Base-by-base conservation (phyloP, 345 rosid species). In the Combretum micranthum region DNA sequence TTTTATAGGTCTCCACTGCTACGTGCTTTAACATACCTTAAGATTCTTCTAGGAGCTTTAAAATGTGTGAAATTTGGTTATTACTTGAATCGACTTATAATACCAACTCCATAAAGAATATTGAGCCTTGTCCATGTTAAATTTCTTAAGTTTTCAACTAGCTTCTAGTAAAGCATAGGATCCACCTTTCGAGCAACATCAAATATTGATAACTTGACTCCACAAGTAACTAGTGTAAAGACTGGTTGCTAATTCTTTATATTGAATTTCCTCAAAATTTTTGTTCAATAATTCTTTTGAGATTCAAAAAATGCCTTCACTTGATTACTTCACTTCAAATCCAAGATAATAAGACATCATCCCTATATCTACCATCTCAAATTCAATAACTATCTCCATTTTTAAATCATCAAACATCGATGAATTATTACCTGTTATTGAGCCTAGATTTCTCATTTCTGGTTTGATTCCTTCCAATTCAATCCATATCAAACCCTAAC, bases 351-450 rank as follows among this genome's bases (percentile, higher is more conserved):
- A n/a, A n/a, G n/a, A 2, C 15, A 0, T 56, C 2, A 57, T 0
- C 1, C 59, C 63, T 21, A 56, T n/a, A n/a, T 58, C 15, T 0
- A 49, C 26, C 65, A 57, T 66, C 59, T 66, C 42, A 16, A 59
- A 54, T 18, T 60, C 50, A 1, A 22, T 14, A 20, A 20, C 25
- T 55, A 57, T 51, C 0, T 10, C 7, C 21, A 20, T 20, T 18
- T 64, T 57, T n/a, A 57, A 64, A 5, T 21, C 32, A 19, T 64
- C 57, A 42, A 64, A 3, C 32, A 50, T 39, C 7, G 12, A 0
- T 4, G 18, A 8, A 56, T 20, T 44, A 22, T 50, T 64, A 4
- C 58, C 52, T n/a, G n/a, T n/a, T n/a, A n/a, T n/a, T n/a, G n/a
- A n/a, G n/a, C n/a, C n/a, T n/a, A n/a, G n/a, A n/a, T n/a, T n/a